These are phyloP conservation scores for Massarina eburnea DNA, from an alignment of 2,329 filamentous ascomycete genomes.

Conservation along the genomic window DNA sequence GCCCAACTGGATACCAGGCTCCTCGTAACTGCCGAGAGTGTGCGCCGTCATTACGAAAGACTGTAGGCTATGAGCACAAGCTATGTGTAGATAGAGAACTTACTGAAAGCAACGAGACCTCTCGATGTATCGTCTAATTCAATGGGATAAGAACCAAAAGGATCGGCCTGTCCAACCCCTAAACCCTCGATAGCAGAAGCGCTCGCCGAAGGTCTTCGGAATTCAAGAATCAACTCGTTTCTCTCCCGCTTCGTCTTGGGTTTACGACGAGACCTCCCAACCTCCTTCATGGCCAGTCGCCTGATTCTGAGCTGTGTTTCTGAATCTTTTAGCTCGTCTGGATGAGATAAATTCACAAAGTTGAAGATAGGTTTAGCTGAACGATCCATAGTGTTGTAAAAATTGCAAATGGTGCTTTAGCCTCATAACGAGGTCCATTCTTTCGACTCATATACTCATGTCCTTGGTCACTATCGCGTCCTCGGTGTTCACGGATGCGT, in stretches of 20 bases:
- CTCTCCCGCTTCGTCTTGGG: conserved; percentile 28
- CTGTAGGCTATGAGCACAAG: conserved; percentile 19
- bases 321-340: conserved; percentile 34
- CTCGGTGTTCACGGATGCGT: no score
- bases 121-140: conserved; percentile 25
- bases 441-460: no score
- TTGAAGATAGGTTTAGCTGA: conserved; percentile 29
- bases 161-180: conserved; percentile 24
- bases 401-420: no score
- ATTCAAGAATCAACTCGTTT: conserved; percentile 31
- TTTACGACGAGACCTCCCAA: conserved; percentile 29
- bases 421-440: no score
- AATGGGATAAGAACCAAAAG: conserved; percentile 28
- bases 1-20: conserved; percentile 30
- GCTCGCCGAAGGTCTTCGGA: conserved; percentile 15
- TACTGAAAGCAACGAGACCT: conserved; percentile 28
- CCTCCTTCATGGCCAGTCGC: conserved; percentile 36
- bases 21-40: conserved; percentile 27
- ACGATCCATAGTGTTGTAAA: conserved; percentile 26
- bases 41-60: conserved; percentile 22
- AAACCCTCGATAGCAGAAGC: conserved; percentile 18
- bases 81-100: conserved; percentile 6
- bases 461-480: no score
- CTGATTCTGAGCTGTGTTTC: conserved; percentile 34
- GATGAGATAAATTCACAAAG: conserved; percentile 35